Evolutionary conservation across 371 early-diverging fungal species (phyloP).

Genomic region (Mucor velutinosus): DNA sequence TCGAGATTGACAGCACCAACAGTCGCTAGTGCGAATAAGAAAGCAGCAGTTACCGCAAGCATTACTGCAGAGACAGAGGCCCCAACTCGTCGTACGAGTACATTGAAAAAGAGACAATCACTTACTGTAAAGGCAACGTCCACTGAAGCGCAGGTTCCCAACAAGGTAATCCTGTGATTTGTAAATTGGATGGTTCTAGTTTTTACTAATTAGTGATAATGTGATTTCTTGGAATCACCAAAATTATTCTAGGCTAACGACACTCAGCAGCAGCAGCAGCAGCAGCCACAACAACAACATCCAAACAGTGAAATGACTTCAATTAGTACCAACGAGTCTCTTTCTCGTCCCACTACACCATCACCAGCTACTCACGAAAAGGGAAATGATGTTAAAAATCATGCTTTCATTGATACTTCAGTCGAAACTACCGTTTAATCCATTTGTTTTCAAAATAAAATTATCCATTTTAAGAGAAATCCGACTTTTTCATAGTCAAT

Average conservation of each 20-base stretch:
- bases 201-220: not conserved
- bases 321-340: not conserved
- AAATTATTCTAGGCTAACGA: not conserved
- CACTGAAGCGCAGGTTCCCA: not conserved
- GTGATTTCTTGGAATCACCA: not conserved
- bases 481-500: not conserved
- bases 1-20: conserved; percentile 23
- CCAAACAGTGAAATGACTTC: not conserved
- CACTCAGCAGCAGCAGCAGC: not conserved
- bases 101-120: not conserved
- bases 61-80: not conserved
- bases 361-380: not conserved
- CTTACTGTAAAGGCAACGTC: not conserved
- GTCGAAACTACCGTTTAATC: not conserved
- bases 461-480: not conserved
- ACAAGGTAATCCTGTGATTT: not conserved
- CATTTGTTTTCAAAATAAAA: not conserved
- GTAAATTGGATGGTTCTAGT: not conserved
- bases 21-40: conserved; percentile 19
- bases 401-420: not conserved
- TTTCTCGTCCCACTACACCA: not conserved
- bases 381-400: not conserved
- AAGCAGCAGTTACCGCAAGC: not conserved
- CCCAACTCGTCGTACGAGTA: not conserved
- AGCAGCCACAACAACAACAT: not conserved